Conservation (phyloP, 1,284 basidiomycete species). For the Marasmius tenuissimus region DNA sequence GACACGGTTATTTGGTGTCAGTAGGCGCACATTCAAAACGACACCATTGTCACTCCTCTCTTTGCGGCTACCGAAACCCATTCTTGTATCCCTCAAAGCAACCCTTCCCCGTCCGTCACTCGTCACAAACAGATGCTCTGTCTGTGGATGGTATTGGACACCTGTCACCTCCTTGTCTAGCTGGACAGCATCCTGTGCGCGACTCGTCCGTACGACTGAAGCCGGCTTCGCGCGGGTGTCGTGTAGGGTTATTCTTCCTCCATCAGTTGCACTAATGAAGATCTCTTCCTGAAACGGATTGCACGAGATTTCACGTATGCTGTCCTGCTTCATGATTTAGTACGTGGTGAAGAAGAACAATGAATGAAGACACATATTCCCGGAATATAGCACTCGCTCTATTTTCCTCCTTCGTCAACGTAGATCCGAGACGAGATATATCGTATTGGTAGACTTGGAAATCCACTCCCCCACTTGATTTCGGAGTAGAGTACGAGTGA, state of each 20-base stretch:
- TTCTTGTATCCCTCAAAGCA: slow-evolving; percentile 71
- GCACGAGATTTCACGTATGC: slow-evolving; percentile 58
- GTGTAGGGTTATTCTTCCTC: slow-evolving; percentile 62
- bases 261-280: slow-evolving; percentile 69
- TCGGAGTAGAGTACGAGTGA: background rate
- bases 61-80: slow-evolving; percentile 61
- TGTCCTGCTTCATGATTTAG: slow-evolving; percentile 43
- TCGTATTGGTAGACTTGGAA: slow-evolving; percentile 60
- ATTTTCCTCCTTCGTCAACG: slow-evolving; percentile 1
- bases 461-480: slow-evolving; percentile 64
- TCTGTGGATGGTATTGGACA: slow-evolving; percentile 61
- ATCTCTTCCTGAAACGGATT: slow-evolving; percentile 65
- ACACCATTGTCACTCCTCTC: slow-evolving; percentile 49
- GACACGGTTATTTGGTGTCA: background rate
- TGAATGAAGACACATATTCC: slow-evolving; percentile 13
- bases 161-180: slow-evolving; percentile 56
- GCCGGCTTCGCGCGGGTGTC: slow-evolving; percentile 45
- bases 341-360: slow-evolving; percentile 13
- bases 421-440: slow-evolving; percentile 22
- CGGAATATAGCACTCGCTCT: slow-evolving; percentile 8
- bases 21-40: slow-evolving; percentile 45
- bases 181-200: slow-evolving; percentile 51
- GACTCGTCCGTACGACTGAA: slow-evolving; percentile 18
- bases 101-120: slow-evolving; percentile 58
- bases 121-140: slow-evolving; percentile 67